phyloP scores from a whole-genome alignment of 306 rosid species.

The Prunus fruticosa region DNA sequence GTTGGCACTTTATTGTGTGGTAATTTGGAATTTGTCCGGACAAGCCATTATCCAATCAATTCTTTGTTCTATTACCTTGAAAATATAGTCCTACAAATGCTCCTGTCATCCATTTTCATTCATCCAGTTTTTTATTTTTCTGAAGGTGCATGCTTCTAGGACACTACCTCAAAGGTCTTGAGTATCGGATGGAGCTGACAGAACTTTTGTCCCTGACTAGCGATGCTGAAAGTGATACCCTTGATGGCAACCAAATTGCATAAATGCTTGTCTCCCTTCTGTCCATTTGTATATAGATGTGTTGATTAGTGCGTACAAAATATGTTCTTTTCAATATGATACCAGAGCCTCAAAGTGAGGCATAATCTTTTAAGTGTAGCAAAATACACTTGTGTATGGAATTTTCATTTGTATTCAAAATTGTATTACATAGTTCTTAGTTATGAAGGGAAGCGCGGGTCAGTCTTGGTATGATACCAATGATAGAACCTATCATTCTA shows the following conservation, averaged over 20 bases:
- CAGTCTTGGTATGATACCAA: too few relatives aligned
- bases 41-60: neutral
- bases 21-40: neutral
- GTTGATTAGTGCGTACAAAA: conserved; percentile 2
- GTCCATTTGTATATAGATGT: conserved; percentile 33
- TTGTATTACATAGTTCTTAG: neutral
- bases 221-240: conserved; percentile 38
- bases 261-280: conserved; percentile 34
- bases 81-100: neutral
- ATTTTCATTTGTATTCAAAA: neutral
- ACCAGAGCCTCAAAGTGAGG: neutral
- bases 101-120: neutral
- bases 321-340: neutral
- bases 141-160: conserved; percentile 93
- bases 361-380: neutral
- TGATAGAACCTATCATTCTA: too few relatives aligned
- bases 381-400: neutral
- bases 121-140: neutral
- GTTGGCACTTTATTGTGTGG: conserved; percentile 1
- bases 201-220: conserved; percentile 60
- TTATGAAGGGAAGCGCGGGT: too few relatives aligned
- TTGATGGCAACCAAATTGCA: conserved; percentile 36
- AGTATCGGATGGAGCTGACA: conserved; percentile 75
- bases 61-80: neutral
- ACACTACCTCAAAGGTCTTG: conserved; percentile 86